A percentile compares a stretch with the other conserved stretches of the same genome.
Evolutionary conservation across 352 stramenopile species (phyloP).

Genomic region (Pythium volutum): DNA sequence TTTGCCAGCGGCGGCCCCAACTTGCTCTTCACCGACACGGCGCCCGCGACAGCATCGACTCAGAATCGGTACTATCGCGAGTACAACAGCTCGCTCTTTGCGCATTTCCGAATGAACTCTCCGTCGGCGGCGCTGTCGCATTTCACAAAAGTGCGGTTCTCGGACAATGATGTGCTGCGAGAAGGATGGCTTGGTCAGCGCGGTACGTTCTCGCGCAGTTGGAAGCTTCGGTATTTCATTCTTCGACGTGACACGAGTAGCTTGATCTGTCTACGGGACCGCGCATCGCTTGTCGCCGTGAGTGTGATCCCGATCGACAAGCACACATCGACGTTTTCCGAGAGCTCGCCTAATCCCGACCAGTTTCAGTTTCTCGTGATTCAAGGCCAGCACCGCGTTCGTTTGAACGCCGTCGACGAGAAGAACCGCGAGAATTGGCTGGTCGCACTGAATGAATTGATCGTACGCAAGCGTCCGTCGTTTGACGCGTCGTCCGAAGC

Average conservation of each 20-base stretch:
- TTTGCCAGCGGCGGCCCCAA: background rate
- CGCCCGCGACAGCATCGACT: background rate
- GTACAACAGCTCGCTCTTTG: constrained; percentile 61
- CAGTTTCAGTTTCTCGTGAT: constrained; percentile 85
- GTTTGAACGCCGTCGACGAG: constrained; percentile 69
- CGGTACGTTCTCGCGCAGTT: constrained; percentile 68
- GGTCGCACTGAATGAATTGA: constrained; percentile 74
- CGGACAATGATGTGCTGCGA: constrained; percentile 62
- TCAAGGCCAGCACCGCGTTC: constrained; percentile 59
- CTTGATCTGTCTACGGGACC: constrained; percentile 74
- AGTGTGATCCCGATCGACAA: constrained; percentile 66
- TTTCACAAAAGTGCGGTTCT: constrained; percentile 59
- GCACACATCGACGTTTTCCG: constrained; percentile 66
- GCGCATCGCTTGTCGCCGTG: constrained; percentile 65
- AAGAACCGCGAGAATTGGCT: constrained; percentile 61
- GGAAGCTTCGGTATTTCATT: constrained; percentile 85
- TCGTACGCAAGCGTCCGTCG: constrained; percentile 70
- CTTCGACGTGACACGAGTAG: constrained; percentile 64
- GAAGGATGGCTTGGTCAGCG: constrained; percentile 77
- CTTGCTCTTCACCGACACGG: background rate
- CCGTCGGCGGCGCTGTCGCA: constrained; percentile 41
- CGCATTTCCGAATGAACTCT: constrained; percentile 49
- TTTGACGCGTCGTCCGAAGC: constrained; percentile 47
- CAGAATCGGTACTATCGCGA: constrained; percentile 54
- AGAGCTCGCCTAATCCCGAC: constrained; percentile 56